Evolutionary conservation across 768 basidiomycete genomes (phyloP).

Genomic region (Coprinellus aureogranulatus): DNA sequence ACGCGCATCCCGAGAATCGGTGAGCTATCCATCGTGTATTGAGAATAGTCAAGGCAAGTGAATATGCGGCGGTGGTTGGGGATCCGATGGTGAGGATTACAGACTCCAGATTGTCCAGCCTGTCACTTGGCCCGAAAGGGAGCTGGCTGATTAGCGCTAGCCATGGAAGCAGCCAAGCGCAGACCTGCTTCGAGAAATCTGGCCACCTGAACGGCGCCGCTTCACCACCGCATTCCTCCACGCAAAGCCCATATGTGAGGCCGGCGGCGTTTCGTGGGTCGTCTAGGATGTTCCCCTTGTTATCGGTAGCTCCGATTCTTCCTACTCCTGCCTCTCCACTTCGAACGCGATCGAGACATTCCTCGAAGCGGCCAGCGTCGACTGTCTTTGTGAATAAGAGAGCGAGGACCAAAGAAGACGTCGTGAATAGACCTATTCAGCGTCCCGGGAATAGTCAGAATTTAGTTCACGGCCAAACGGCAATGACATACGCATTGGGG

Average conservation of each 20-base stretch:
- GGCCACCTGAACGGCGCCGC: slow-evolving; percentile 29
- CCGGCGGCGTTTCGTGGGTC: slow-evolving; percentile 22
- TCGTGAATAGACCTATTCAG: too few relatives aligned
- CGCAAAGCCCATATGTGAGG: slow-evolving; percentile 29
- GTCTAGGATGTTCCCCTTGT: slow-evolving; percentile 21
- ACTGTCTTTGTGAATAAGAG: too few relatives aligned
- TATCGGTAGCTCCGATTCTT: slow-evolving; percentile 22
- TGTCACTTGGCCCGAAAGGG: slow-evolving; percentile 43
- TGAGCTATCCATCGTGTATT: slow-evolving; percentile 42
- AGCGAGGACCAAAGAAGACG: too few relatives aligned
- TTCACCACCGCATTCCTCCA: slow-evolving; percentile 23
- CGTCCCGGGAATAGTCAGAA: too few relatives aligned
- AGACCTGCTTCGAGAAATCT: slow-evolving; percentile 36
- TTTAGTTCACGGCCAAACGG: too few relatives aligned
- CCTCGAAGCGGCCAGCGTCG: too few relatives aligned
- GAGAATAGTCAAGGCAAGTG: slow-evolving; percentile 41
- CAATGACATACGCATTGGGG: too few relatives aligned
- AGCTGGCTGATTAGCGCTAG: slow-evolving; percentile 48
- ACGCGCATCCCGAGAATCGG: slow-evolving; percentile 25
- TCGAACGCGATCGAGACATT: slow-evolving; percentile 20
- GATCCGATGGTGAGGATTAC: slow-evolving; percentile 44
- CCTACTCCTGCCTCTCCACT: slow-evolving; percentile 12
- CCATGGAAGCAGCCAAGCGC: slow-evolving; percentile 48
- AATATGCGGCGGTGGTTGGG: slow-evolving; percentile 44
- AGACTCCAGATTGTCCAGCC: slow-evolving; percentile 39